Base-by-base conservation (phyloP, 371 early-diverging fungal species). In the Choanephora cucurbitarum region DNA sequence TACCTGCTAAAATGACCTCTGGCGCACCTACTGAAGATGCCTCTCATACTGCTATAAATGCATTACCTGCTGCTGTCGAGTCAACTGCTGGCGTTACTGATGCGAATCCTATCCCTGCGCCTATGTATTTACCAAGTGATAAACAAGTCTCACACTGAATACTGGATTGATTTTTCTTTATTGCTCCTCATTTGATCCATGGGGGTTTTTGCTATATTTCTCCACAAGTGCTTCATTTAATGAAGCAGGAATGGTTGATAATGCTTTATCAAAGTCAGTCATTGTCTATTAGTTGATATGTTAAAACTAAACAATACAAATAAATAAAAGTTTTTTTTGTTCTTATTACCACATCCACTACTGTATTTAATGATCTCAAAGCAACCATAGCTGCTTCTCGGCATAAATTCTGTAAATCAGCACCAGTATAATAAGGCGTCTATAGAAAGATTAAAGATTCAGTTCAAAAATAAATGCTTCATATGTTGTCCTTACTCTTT, bases 321-420 rank as follows among this genome's bases (percentile, higher is more conserved):
- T 1, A 44, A 22, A 57, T 22, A 34, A 43, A 44, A 11, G 14
- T 2, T 31, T 15, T n/a, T 10, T 10, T 15, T 18, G 40, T 18
- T 24, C 6, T 14, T 58, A 54, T 64, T 71, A 74, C 83, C 66
- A 87, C 88, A 21, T 58, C 19, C 3, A 57, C 33, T 0, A 76
- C 78, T 15, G 60, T 56, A 8, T 73, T 62, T 43, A 77, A 57
- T 43, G 82, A 73, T 42, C 94, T 81, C 64, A 91, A 61, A 0
- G 91, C 91, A 41, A 87, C 82, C 74, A 99, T 72, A 1, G 96
- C 94, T 0, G 99, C 99, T 72, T 99, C 99, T 40, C 98, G 84
- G 62, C 97, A 96, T 8, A 99, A 71, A 56, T 93, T 92, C 67
- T 93, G 88, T 45, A 99, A 73, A 77, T 99, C 99, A 0, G 99